Evolutionary conservation across 495 filamentous ascomycete species (phyloP).

Genomic region (Aspergillus hancockii): DNA sequence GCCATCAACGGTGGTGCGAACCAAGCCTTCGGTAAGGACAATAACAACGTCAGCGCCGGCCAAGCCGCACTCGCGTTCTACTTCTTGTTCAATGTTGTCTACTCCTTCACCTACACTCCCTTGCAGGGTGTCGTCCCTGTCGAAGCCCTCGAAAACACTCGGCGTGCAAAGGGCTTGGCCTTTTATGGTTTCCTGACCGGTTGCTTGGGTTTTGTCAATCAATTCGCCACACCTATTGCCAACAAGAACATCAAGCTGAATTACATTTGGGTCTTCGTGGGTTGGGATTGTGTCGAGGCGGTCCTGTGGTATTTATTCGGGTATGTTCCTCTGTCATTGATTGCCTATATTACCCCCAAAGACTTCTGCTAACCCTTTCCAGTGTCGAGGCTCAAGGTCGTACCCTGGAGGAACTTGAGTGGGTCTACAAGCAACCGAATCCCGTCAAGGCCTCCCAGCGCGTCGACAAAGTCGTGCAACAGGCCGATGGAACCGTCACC

Average conservation of each 20-base stretch:
- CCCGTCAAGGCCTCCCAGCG: constrained; percentile 59
- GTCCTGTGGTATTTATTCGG: constrained; percentile 65
- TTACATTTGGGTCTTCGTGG: constrained; percentile 64
- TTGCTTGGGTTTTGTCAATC: constrained; percentile 62
- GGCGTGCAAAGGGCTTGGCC: constrained; percentile 67
- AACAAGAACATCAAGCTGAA: constrained; percentile 55
- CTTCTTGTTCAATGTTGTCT: constrained; percentile 68
- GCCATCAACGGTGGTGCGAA: constrained; percentile 34
- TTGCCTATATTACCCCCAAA: background rate
- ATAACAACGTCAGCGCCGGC: constrained; percentile 48
- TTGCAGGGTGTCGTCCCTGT: constrained; percentile 71
- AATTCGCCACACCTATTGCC: constrained; percentile 57
- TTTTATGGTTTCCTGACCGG: constrained; percentile 58
- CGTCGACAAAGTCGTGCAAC: constrained; percentile 57
- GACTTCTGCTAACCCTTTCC: background rate
- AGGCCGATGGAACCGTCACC: constrained; percentile 51
- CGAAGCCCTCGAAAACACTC: constrained; percentile 62
- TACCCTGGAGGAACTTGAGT: constrained; percentile 71
- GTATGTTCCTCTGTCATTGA: constrained; percentile 33
- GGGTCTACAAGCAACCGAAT: constrained; percentile 64
- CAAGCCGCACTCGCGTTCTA: constrained; percentile 63
- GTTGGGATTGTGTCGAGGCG: constrained; percentile 60
- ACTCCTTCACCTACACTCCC: constrained; percentile 68
- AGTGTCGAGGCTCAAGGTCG: constrained; percentile 66
- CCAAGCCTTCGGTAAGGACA: constrained; percentile 2